Evolutionary conservation across 768 basidiomycete genomes (phyloP).

Genomic region (Leucocoprinus leucothites): DNA sequence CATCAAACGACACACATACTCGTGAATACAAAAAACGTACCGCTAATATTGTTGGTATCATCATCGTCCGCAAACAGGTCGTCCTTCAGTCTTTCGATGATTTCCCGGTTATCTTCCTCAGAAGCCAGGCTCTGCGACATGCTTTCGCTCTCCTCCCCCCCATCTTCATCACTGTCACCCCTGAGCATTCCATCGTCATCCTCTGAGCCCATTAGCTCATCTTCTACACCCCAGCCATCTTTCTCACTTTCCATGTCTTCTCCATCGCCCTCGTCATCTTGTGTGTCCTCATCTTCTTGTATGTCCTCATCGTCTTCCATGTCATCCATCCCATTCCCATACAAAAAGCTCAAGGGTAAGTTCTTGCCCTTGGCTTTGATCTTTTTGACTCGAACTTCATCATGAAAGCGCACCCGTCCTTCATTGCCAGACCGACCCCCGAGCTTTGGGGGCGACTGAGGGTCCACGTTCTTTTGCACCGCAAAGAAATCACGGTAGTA

Average conservation of each 20-base stretch:
- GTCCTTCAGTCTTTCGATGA: conserved; percentile 68
- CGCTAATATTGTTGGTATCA: conserved; percentile 28
- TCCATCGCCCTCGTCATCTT: background rate
- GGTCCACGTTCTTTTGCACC: conserved; percentile 37
- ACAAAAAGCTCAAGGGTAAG: conserved; percentile 40
- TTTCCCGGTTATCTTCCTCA: conserved; percentile 35
- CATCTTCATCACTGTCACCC: conserved; percentile 20
- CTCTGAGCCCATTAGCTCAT: no score
- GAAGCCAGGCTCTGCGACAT: conserved; percentile 16
- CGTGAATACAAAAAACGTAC: conserved; percentile 21
- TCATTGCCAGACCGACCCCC: conserved; percentile 19
- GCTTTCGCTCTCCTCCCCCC: conserved; percentile 21
- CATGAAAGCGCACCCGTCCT: conserved; percentile 72
- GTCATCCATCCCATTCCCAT: conserved; percentile 29
- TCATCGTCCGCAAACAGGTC: conserved; percentile 80
- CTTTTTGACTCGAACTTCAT: conserved; percentile 77
- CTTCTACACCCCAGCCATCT: background rate
- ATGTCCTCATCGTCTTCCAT: conserved; percentile 36
- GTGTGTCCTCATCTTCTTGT: conserved; percentile 20
- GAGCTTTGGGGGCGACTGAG: conserved; percentile 16
- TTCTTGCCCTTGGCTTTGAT: conserved; percentile 74
- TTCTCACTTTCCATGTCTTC: background rate
- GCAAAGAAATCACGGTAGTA: conserved; percentile 84
- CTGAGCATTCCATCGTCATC: no score
- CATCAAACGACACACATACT: background rate